These are phyloP conservation scores for Pinus albicaulis DNA, from an alignment of 75 land plant species.

Conservation along the genomic window DNA sequence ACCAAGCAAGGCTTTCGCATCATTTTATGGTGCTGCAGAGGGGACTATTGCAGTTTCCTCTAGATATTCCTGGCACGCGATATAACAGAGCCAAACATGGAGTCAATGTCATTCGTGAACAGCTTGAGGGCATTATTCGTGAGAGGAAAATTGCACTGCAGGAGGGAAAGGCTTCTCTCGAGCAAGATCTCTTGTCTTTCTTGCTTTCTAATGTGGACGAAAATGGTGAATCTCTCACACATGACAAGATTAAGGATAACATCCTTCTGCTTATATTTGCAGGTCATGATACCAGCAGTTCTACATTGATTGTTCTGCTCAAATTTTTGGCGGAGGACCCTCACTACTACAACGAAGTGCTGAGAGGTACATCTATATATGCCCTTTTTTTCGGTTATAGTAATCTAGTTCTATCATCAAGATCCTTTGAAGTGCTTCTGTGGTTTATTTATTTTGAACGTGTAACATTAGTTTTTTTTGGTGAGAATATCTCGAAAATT, in stretches of 20 bases:
- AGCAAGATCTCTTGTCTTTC: constrained; percentile 40
- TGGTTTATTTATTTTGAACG: no score
- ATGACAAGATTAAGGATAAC: constrained; percentile 45
- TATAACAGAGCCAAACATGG: constrained; percentile 23
- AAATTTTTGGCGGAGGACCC: constrained; percentile 14
- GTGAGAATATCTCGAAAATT: no score
- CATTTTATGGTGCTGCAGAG: background rate
- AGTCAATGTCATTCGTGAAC: background rate
- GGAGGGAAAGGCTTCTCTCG: constrained; percentile 1
- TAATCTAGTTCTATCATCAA: no score
- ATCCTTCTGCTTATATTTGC: constrained; percentile 38
- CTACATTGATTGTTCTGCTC: constrained; percentile 16
- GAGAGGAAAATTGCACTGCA: constrained; percentile 19
- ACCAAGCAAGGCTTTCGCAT: background rate
- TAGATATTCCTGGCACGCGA: constrained; percentile 33
- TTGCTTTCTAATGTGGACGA: constrained; percentile 30
- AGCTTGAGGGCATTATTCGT: background rate
- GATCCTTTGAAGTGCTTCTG: no score
- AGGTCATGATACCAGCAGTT: constrained; percentile 55
- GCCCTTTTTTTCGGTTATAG: background rate
- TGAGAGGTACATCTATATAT: background rate
- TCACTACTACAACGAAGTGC: background rate
- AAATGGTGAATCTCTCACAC: constrained; percentile 27
- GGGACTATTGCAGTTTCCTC: constrained; percentile 22
- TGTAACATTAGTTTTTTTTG: no score